phyloP scores from a whole-genome alignment of 192 early-diverging fungal genomes.

The Rhizoclosmatium sp. region DNA sequence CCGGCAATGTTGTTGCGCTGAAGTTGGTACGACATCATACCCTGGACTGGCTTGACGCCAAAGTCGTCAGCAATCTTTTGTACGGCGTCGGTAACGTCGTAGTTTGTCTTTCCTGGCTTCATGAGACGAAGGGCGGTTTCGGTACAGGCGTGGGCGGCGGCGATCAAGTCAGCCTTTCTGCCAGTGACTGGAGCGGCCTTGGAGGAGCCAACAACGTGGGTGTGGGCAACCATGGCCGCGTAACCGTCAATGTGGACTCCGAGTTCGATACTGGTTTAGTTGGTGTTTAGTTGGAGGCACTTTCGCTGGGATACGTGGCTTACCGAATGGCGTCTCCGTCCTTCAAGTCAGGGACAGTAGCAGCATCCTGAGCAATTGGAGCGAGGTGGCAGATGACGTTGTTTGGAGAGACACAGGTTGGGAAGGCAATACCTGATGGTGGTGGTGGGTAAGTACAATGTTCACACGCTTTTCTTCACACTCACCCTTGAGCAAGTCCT shows the following conservation, averaged over 20 bases:
- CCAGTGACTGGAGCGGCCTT: constrained; percentile 74
- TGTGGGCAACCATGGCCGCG: constrained; percentile 84
- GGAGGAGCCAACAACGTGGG: constrained; percentile 86
- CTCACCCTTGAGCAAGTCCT: constrained; percentile 74
- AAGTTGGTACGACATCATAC: constrained; percentile 90
- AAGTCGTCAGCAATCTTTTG: constrained; percentile 82
- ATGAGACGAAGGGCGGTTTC: constrained; percentile 88
- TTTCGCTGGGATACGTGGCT: background rate
- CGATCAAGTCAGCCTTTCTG: constrained; percentile 84
- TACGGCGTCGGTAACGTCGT: constrained; percentile 79
- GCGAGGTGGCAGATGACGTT: constrained; percentile 88
- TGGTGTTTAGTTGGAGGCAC: background rate
- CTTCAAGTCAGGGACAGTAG: constrained; percentile 70
- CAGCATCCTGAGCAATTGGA: constrained; percentile 79
- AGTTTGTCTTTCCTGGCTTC: constrained; percentile 80
- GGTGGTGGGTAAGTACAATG: too few species aligned
- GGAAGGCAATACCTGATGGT: constrained; percentile 82
- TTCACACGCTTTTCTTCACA: background rate
- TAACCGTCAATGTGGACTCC: constrained; percentile 95
- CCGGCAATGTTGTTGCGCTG: constrained; percentile 89
- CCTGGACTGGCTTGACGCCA: constrained; percentile 89
- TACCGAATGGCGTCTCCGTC: constrained; percentile 84
- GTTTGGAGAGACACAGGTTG: constrained; percentile 89
- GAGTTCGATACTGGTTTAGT: constrained; percentile 74
- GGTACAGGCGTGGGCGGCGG: constrained; percentile 83